These are phyloP conservation scores for Tagetes erecta DNA, from an alignment of 129 eudicot species.

Conservation along the genomic window DNA sequence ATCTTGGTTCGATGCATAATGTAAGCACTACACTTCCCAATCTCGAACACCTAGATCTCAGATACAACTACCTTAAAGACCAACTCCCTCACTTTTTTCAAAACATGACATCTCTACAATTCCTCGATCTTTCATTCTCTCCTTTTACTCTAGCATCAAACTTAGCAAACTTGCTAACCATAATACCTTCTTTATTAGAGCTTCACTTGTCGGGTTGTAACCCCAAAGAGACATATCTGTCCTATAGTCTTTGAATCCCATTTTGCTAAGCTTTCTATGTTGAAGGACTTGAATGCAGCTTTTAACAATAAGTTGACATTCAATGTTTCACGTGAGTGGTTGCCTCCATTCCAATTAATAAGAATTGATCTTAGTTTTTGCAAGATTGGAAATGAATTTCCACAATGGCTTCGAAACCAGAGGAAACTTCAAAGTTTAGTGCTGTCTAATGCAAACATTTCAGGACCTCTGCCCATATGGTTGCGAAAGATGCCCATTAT, in stretches of 20 bases:
- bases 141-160: neutral
- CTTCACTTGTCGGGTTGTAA: neutral
- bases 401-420: conserved; percentile 16
- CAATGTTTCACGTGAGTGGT: neutral
- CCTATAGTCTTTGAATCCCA: neutral
- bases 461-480: conserved; percentile 19
- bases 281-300: neutral
- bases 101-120: neutral
- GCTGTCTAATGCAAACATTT: neutral
- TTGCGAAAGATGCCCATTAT: neutral
- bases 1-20: neutral
- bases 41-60: neutral
- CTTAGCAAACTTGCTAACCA: neutral
- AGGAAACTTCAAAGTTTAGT: neutral
- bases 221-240: neutral
- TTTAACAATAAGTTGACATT: neutral
- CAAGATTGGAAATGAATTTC: conserved; percentile 17
- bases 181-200: neutral
- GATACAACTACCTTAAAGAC: neutral
- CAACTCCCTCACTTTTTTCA: neutral
- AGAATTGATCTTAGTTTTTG: neutral
- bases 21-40: neutral
- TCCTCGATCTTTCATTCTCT: neutral
- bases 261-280: neutral
- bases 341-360: neutral